Evolutionary conservation across 352 stramenopile species (phyloP), one percentile per base, ranked within the genome.

Genomic region (Achlya hypogyna): DNA sequence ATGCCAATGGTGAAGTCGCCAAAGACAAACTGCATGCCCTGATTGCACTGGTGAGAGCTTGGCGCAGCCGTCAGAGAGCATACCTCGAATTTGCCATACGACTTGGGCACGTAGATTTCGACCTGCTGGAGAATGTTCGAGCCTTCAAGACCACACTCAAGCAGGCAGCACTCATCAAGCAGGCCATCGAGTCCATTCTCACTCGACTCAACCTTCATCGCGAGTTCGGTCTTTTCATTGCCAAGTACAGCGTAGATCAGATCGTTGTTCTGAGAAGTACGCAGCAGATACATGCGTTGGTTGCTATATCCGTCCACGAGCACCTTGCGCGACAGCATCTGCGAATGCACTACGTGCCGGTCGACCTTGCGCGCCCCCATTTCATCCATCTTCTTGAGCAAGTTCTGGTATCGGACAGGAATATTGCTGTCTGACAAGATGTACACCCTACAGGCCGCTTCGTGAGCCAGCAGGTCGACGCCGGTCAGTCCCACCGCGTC

Each of bases 101-200:
- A 91, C 71, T 94, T 94, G 74, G 89, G 89, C 25, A 84, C 81
- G 71, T 94, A 94, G 71, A 94, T 94, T 72, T 94, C 85, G 51
- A 92, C 83, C 54, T 94, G 85, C 71, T 94, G 85, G 40, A 94
- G 71, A 62, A 94, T 92, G 47, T 86, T 92, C 31, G 85, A 84
- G 53, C 85, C 85, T 34, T 94, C 85, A 42, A 94, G 74, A 0
- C 85, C 85, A 52, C 84, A 94, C 68, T 94, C 85, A 22, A 94
- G 78, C 66, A 94, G 72, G 32, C 79, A 84, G 63, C 81, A 91
- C 66, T 92, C 82, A 45, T 92, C 85, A 38, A 78, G 75, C n/a
- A 74, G 59, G 23, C 80, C 78, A 31, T 94, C 85, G 29, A 92
- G 65, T 32, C 83, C 85, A 56, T 91, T 92, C 69, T 91, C 82